Conservation (phyloP, 2,329 filamentous ascomycete genomes). For the Geoglossum cookeanum region DNA sequence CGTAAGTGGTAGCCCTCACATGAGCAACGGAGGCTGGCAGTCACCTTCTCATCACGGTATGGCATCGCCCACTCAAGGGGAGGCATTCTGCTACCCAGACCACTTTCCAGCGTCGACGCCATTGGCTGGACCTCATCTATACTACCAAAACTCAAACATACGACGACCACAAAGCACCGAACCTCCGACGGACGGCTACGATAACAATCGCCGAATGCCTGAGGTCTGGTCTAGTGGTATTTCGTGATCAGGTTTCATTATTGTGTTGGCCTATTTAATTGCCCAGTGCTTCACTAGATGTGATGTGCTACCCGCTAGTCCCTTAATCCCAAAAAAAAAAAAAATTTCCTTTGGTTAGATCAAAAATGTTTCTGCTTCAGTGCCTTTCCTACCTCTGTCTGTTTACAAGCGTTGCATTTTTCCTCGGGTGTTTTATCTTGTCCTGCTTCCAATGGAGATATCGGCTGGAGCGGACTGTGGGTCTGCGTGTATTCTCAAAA, state of each 20-base stretch:
- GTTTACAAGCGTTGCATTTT: conserved; percentile 1
- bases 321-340: not conserved
- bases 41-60: conserved; percentile 60
- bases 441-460: not conserved
- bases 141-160: conserved; percentile 50
- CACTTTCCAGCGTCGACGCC: conserved; percentile 40
- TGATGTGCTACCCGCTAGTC: not conserved
- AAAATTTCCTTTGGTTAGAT: not conserved
- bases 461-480: not conserved
- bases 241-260: not conserved
- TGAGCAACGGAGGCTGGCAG: conserved; percentile 69
- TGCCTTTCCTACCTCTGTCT: not conserved
- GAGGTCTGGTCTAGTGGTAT: conserved; percentile 2
- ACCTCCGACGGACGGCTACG: conserved; percentile 39
- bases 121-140: conserved; percentile 45
- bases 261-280: not conserved
- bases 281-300: not conserved
- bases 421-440: not conserved
- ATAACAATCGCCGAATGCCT: conserved; percentile 35
- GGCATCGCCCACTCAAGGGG: conserved; percentile 46
- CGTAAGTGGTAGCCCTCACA: conserved; percentile 70
- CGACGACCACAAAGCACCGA: conserved; percentile 60
- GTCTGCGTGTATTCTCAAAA: not conserved
- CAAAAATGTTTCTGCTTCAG: not conserved
- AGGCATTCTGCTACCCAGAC: conserved; percentile 72